phyloP scores from a whole-genome alignment of 768 basidiomycete species.

The Auriculariales sp. region DNA sequence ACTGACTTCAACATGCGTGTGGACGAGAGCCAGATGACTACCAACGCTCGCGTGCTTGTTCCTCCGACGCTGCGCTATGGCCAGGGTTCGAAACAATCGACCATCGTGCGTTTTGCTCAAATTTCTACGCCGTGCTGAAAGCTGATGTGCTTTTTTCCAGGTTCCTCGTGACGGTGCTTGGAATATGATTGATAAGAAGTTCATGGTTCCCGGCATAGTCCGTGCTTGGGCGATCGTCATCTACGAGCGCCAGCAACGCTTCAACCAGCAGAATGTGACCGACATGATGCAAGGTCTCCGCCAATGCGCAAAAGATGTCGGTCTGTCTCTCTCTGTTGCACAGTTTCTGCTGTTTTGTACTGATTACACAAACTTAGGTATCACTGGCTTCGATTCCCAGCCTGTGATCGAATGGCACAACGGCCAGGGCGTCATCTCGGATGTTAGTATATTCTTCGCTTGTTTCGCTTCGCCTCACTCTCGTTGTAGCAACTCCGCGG shows the following conservation, averaged over 20 bases:
- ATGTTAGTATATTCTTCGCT: conserved; percentile 16
- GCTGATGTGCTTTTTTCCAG: conserved; percentile 17
- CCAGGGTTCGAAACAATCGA: conserved; percentile 33
- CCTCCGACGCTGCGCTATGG: conserved; percentile 61
- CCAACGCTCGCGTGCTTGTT: conserved; percentile 47
- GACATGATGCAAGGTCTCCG: conserved; percentile 44
- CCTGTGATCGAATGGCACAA: conserved; percentile 40
- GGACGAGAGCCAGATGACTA: conserved; percentile 32
- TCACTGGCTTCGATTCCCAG: conserved; percentile 30
- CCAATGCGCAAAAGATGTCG: conserved; percentile 36
- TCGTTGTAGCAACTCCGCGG: conserved; percentile 29
- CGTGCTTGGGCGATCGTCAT: conserved; percentile 48
- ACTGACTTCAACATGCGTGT: conserved; percentile 60
- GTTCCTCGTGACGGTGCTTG: conserved; percentile 52
- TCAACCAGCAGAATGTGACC: conserved; percentile 29
- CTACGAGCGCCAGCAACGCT: conserved; percentile 48
- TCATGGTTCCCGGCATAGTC: conserved; percentile 41
- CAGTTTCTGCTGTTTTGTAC: not conserved
- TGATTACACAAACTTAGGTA: conserved; percentile 29
- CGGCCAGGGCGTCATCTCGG: conserved; percentile 38
- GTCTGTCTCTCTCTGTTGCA: conserved; percentile 25
- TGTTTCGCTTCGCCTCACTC: not conserved
- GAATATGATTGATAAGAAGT: conserved; percentile 73
- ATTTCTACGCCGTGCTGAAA: not conserved
- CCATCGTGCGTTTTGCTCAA: conserved; percentile 30